phyloP scores from a whole-genome alignment of 164 flowering plant genomes.

The Tinospora cordifolia region DNA sequence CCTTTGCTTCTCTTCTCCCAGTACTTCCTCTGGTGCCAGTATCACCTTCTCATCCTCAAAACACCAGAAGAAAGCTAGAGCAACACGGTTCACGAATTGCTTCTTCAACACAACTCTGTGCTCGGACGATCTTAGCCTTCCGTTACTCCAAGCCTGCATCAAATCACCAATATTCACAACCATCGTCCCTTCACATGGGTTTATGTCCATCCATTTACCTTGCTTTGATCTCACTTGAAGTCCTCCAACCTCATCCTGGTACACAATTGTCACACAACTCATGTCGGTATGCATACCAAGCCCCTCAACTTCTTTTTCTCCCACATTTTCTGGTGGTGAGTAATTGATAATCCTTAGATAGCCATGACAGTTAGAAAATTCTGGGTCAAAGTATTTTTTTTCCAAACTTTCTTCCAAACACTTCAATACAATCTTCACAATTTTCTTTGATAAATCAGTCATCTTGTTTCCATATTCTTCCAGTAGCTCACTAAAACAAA shows the following conservation, averaged over 20 bases:
- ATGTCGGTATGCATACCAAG: constrained; percentile 94
- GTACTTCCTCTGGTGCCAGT: constrained; percentile 60
- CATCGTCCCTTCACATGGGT: constrained; percentile 51
- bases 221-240: constrained; percentile 76
- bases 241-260: constrained; percentile 75
- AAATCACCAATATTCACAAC: constrained; percentile 84
- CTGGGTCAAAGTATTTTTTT: constrained; percentile 32
- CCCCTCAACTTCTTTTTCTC: constrained; percentile 53
- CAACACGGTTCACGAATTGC: constrained; percentile 34
- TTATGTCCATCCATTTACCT: constrained; percentile 71
- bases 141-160: constrained; percentile 95
- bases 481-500: constrained; percentile 44
- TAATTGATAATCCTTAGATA: constrained; percentile 73
- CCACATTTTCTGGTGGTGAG: constrained; percentile 36
- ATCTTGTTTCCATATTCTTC: constrained; percentile 70
- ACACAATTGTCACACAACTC: constrained; percentile 79
- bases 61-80: constrained; percentile 87
- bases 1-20: constrained; percentile 52
- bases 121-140: constrained; percentile 62
- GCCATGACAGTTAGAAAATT: constrained; percentile 65
- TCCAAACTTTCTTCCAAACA: constrained; percentile 48
- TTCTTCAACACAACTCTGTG: constrained; percentile 66
- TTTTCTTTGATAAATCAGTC: constrained; percentile 46
- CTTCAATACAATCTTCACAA: constrained; percentile 38
- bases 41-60: constrained; percentile 83